Percentiles rank a stretch among this genome's conserved stretches.
Conservation (phyloP, 495 filamentous ascomycete species). For the Penicillium longicatenatum region DNA sequence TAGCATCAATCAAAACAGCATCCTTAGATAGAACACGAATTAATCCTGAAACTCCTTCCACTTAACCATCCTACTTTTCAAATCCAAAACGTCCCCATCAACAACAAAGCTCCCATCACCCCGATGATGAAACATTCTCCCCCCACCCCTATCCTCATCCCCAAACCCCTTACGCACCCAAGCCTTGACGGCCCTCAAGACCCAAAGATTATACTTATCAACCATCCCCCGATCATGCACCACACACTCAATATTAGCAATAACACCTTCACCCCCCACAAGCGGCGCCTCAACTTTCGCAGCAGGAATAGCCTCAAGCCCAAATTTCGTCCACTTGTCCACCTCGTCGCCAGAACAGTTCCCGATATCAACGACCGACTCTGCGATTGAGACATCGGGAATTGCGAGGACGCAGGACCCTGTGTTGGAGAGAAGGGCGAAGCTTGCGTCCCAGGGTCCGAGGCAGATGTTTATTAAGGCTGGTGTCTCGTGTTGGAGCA, state of each 20-base stretch:
- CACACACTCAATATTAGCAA: conserved; percentile 41
- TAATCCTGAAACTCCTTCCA: conserved; percentile 40
- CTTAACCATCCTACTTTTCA: conserved; percentile 39
- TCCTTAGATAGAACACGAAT: background rate
- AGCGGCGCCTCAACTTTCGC: conserved; percentile 33
- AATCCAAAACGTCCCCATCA: conserved; percentile 37
- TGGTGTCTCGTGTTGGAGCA: conserved; percentile 38
- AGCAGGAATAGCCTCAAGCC: conserved; percentile 34
- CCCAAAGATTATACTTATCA: conserved; percentile 39
- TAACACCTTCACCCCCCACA: conserved; percentile 31
- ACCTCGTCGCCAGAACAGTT: conserved; percentile 23
- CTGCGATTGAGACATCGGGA: conserved; percentile 31
- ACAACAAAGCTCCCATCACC: conserved; percentile 38
- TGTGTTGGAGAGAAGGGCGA: conserved; percentile 28
- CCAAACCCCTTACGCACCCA: background rate
- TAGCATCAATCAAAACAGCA: background rate
- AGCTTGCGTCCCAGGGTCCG: conserved; percentile 40
- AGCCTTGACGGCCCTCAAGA: conserved; percentile 28
- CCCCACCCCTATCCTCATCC: conserved; percentile 26
- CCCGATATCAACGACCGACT: conserved; percentile 32
- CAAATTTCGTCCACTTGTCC: conserved; percentile 31
- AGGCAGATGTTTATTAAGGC: conserved; percentile 36
- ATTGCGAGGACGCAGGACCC: conserved; percentile 36
- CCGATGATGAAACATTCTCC: conserved; percentile 39
- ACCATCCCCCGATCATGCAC: conserved; percentile 39